Base-by-base conservation (phyloP, 73 alveolate species). In the Effrenium voratum region DNA sequence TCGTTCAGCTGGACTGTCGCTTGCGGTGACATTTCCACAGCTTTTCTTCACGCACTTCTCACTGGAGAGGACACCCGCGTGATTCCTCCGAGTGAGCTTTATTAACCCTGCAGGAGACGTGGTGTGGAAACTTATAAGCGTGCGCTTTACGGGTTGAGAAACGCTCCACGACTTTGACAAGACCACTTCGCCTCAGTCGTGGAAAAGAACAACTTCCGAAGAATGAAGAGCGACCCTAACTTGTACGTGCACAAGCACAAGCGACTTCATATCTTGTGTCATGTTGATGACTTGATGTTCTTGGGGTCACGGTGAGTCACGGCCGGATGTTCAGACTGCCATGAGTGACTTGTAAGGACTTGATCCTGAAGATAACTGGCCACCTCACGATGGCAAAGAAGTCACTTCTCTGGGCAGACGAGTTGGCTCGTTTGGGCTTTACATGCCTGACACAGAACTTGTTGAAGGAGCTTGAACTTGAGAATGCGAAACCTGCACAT, bases 101-200 rank as follows among this genome's bases (percentile, higher is more conserved):
- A n/a, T n/a, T n/a, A n/a, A 55, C 43, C 93, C 93, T 12, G 60
- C 50, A 8, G 63, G 59, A 5, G 43, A 28, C 43, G 79, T 52
- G 38, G 32, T 55, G n/a, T 84, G 93, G 93, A 84, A 84, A 26
- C 38, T 84, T 44, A n/a, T n/a, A 15, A 28, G 44, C 55, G 79
- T 2, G 93, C 93, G 36, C 80, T 50, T 50, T 84, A 55, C 66
- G 59, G 80, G 1, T 22, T 84, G 32, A 50, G 30, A 59, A 50
- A 82, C 38, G n/a, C 93, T 82, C 93, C 93, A 0, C n/a, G 93
- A 50, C 76, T 82, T 2, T 82, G 93, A 75, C 93, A 82, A 34
- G 93, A 50, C 49, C 93, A 82, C 76, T 50, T 82, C 30, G 91
- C 91, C 12, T 6, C 72, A 13, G 70, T 79, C 47, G 49, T 82